Evolutionary conservation across 257 asterid species (phyloP), one percentile per base, ranked within the genome.

Genomic region (Solanum pinnatisectum): DNA sequence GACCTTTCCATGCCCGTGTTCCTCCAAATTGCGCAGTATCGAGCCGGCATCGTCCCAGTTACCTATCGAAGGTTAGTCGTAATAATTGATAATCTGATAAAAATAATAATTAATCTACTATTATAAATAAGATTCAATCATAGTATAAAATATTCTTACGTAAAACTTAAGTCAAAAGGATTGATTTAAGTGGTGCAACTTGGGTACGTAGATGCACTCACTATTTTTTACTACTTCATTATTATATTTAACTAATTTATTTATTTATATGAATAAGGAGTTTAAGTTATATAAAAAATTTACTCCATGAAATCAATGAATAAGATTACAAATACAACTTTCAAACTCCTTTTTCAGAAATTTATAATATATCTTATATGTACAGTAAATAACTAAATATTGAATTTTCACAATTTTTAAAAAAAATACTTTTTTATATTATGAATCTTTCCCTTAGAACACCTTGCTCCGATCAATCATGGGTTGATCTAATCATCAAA

Each of bases 1-100:
- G 93, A 91, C 40, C 93, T 91, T 16, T 77, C 93, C n/a, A 89
- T 89, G 93, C 93, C 91, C 22, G 60, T 89, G 87, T 91, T 91
- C 74, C 91, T 91, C 63, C 30, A 89, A 84, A 89, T 91, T 6
- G 93, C 93, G 2, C 84, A 87, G 82, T 89, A 91, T 52, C 90
- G 88, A 2, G 91, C 91, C 22, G 91, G 92, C 20, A 91, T 89
- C 6, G 90, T 91, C 4, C 93, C 93, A 18, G 93, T 91, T 3
- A 49, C 89, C 42, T 91, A 87, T 77, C 93, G 91, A 79, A 70
- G 93, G 91, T 89, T 25, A 65, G 88, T 22, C n/a, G 32, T 15
- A 6, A 3, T 30, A 9, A 73, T 4, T 35, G 15, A 36, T 74
- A 74, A 74, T 74, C 5, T 36, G n/a, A 73, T 73, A 35, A 35